Evolutionary conservation across 768 basidiomycete species (phyloP).

Genomic region (Psilocybe sp.): DNA sequence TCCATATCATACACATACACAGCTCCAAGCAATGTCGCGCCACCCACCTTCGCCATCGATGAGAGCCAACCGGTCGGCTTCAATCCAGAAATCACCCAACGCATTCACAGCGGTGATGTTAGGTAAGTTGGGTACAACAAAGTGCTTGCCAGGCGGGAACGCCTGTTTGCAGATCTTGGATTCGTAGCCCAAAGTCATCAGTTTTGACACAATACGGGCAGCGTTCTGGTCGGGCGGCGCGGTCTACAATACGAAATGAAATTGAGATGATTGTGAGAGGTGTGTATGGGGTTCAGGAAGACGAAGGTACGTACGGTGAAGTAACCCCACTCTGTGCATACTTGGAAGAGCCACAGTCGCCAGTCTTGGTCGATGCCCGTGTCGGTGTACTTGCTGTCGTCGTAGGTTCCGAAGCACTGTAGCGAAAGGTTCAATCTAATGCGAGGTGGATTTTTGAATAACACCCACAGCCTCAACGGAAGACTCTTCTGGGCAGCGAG

Average conservation of each 20-base stretch:
- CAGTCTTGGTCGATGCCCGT: constrained; percentile 69
- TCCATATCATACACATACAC: neutral
- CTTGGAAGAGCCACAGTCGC: constrained; percentile 89
- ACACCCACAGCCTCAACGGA: constrained; percentile 32
- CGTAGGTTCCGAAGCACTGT: constrained; percentile 85
- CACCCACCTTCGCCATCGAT: constrained; percentile 78
- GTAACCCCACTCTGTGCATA: constrained; percentile 96
- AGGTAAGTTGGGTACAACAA: constrained; percentile 67
- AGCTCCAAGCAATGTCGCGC: neutral
- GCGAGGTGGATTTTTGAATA: neutral
- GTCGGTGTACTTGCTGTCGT: constrained; percentile 62
- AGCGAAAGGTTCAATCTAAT: neutral
- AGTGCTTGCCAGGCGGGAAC: constrained; percentile 74
- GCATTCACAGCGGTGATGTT: constrained; percentile 81
- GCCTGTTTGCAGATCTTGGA: constrained; percentile 49
- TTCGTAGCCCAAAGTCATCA: constrained; percentile 48
- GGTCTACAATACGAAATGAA: constrained; percentile 46
- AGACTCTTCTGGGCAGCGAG: constrained; percentile 49
- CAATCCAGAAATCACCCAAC: constrained; percentile 82
- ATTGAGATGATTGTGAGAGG: neutral
- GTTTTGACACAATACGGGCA: constrained; percentile 77
- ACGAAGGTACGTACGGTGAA: constrained; percentile 61
- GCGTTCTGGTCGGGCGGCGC: constrained; percentile 67
- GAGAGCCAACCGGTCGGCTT: constrained; percentile 78
- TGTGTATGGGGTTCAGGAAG: neutral